A percentile compares a stretch with the other conserved stretches of the same genome.
phyloP scores from a whole-genome alignment of 2,329 filamentous ascomycete species.

The Fusarium cicatricum region DNA sequence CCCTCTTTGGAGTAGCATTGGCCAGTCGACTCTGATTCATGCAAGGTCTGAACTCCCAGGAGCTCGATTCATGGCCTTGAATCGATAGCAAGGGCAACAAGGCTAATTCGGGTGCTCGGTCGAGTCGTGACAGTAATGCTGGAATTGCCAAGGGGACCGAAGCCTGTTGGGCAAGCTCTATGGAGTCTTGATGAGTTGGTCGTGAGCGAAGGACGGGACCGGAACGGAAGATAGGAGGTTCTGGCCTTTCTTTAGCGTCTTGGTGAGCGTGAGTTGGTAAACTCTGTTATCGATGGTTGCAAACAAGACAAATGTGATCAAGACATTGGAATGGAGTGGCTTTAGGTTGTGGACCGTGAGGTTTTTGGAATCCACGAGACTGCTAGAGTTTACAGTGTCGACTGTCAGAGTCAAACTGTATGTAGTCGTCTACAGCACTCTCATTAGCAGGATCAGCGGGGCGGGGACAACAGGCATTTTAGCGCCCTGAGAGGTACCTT shows the following conservation, averaged over 20 bases:
- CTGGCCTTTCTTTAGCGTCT: background rate
- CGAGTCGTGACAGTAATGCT: background rate
- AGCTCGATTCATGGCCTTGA: background rate
- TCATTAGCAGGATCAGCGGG: too few relatives aligned
- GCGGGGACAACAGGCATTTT: too few relatives aligned
- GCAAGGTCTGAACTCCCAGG: background rate
- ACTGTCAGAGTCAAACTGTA: background rate
- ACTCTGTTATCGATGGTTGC: constrained; percentile 4
- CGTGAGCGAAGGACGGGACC: background rate
- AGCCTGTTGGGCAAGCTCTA: background rate
- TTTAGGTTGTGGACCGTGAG: background rate
- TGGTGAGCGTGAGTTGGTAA: background rate
- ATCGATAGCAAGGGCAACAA: background rate
- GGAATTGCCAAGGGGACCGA: background rate
- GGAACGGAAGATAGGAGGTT: background rate
- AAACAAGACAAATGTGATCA: constrained; percentile 6
- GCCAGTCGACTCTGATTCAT: background rate
- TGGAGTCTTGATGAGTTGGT: background rate
- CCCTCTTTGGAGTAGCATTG: too few relatives aligned
- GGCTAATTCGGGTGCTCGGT: background rate
- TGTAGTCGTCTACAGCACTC: too few relatives aligned
- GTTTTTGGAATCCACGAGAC: background rate
- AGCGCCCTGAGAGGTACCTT: too few relatives aligned
- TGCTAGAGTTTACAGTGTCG: background rate
- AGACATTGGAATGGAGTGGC: constrained; percentile 27